Percentiles rank a stretch among this genome's conserved stretches.
These are phyloP conservation scores for Pseudomonodictys pantanalensis DNA, from an alignment of 495 filamentous ascomycete genomes.

Conservation along the genomic window DNA sequence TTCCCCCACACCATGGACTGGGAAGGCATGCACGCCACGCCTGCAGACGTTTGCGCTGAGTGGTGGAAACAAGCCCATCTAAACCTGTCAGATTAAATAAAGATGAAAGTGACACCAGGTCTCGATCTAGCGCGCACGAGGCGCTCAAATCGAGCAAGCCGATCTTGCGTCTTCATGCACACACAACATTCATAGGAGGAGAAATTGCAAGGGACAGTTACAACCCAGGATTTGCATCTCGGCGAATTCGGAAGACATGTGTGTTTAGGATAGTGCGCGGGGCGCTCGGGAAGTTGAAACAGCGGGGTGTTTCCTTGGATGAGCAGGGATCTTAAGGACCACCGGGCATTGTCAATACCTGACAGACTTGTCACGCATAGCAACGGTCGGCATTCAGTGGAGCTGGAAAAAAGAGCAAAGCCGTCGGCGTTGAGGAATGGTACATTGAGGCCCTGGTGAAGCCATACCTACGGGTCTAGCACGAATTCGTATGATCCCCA, in stretches of 20 bases:
- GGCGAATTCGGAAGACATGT: background rate
- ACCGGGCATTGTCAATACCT: too few species aligned
- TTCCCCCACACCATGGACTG: background rate
- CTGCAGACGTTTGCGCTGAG: background rate
- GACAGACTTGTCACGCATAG: too few species aligned
- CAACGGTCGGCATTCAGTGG: too few species aligned
- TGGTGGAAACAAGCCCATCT: background rate
- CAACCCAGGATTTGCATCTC: background rate
- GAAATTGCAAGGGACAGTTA: background rate
- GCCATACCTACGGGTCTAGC: too few species aligned
- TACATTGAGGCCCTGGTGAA: too few species aligned
- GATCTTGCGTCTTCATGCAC: background rate
- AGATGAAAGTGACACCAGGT: background rate
- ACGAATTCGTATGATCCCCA: too few species aligned
- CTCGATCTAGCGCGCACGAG: background rate
- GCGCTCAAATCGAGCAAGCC: background rate
- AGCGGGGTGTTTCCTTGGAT: too few species aligned
- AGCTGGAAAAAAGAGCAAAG: too few species aligned
- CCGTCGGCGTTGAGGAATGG: too few species aligned
- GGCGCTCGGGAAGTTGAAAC: too few species aligned
- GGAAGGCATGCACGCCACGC: background rate
- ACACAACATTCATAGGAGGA: background rate
- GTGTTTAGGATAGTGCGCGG: background rate
- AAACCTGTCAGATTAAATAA: background rate
- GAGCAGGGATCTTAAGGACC: too few species aligned